phyloP scores from a whole-genome alignment of 805 yeast genomes.

The Ascoidea rubescens region DNA sequence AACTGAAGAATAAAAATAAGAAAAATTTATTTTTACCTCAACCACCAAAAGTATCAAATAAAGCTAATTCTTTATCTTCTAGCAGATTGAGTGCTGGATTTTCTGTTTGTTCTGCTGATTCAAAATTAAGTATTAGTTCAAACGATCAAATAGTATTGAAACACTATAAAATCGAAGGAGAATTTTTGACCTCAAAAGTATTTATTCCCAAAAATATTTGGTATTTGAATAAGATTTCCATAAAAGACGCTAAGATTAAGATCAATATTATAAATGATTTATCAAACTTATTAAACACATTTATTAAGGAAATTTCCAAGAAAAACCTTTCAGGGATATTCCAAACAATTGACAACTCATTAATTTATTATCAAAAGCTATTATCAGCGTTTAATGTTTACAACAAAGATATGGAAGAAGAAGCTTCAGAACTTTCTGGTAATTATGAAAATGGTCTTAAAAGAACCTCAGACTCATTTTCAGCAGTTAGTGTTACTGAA shows the following conservation, averaged over 20 bases:
- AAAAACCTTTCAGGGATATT: not conserved
- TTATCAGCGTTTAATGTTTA: slow-evolving; percentile 9
- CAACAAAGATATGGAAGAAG: not conserved
- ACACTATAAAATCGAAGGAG: slow-evolving; percentile 4
- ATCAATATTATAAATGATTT: slow-evolving; percentile 8
- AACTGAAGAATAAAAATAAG: too few relatives aligned
- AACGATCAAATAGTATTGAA: not conserved
- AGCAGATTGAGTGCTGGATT: not conserved
- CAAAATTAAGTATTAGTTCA: not conserved
- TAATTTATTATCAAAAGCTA: slow-evolving; percentile 8
- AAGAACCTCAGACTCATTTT: not conserved
- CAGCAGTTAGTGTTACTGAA: not conserved
- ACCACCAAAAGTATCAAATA: not conserved
- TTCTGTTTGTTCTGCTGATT: not conserved
- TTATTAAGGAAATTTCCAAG: not conserved
- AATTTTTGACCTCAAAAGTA: slow-evolving; percentile 3
- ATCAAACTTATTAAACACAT: slow-evolving; percentile 1
- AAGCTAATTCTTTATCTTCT: not conserved
- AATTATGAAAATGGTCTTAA: too few relatives aligned
- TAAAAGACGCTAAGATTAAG: slow-evolving; percentile 6
- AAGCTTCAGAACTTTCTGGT: not conserved
- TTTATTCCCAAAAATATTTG: slow-evolving; percentile 6
- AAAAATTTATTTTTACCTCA: not conserved
- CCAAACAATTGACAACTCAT: slow-evolving; percentile 2
- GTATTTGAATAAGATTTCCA: slow-evolving; percentile 1